Conservation (phyloP, 805 yeast species). For the Metschnikowia corniflorae region DNA sequence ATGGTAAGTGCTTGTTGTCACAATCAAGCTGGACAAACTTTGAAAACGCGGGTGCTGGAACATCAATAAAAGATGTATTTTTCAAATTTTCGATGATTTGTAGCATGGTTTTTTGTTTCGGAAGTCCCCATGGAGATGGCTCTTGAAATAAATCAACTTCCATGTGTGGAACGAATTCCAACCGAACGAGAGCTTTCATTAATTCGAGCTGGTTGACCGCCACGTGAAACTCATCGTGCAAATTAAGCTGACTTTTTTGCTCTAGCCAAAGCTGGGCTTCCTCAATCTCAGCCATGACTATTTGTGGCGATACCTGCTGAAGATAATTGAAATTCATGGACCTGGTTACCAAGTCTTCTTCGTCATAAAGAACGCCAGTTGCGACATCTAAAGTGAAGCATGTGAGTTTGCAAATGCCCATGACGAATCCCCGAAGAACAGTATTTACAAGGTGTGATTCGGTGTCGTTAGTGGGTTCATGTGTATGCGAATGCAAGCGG, state of each 20-base stretch:
- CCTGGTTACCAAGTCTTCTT: constrained; percentile 69
- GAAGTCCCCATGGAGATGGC: constrained; percentile 2
- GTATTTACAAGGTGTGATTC: constrained; percentile 39
- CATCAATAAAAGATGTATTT: not conserved
- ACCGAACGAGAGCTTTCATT: constrained; percentile 23
- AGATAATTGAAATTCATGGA: constrained; percentile 49
- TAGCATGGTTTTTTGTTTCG: not conserved
- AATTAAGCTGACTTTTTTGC: constrained; percentile 14
- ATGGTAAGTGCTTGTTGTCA: constrained; percentile 37
- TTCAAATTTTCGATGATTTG: not conserved
- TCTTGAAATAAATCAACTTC: constrained; percentile 6
- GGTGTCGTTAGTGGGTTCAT: not conserved
- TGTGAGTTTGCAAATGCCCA: constrained; percentile 54
- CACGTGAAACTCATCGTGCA: constrained; percentile 6
- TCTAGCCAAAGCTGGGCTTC: constrained; percentile 32
- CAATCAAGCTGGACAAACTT: constrained; percentile 34
- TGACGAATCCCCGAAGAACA: constrained; percentile 47
- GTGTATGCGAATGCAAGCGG: constrained; percentile 8
- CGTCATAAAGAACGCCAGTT: constrained; percentile 63
- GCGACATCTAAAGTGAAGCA: constrained; percentile 47
- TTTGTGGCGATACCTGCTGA: constrained; percentile 20
- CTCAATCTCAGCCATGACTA: constrained; percentile 29
- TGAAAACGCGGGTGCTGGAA: constrained; percentile 24
- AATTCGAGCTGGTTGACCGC: constrained; percentile 25
- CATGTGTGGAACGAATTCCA: constrained; percentile 8